Evolutionary conservation across 78 protist genomes (phyloP), one percentile per base, ranked within the genome.

Genomic region (Salpingoeca rosetta): DNA sequence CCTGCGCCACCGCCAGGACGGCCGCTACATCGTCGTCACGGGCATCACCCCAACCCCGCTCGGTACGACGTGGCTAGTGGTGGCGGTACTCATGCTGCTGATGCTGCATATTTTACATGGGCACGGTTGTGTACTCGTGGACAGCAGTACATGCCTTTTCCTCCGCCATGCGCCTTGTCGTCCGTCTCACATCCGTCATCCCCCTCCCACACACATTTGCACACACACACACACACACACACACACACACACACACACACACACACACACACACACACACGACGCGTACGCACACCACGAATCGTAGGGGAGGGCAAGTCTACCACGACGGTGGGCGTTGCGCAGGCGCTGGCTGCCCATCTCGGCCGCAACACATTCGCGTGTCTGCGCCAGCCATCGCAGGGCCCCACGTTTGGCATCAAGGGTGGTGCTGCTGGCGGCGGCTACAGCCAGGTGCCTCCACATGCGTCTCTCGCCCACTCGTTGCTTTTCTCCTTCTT

Each of bases 231-330:
- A 56, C 72, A 56, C 72, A 56, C 72, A 56, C 72, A 56, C 72
- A 56, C 72, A 35, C 40, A 73, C 41, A 78, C 81, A 78, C 81
- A 78, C 43, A 39, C 81, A 78, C 65, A 44, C 94, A 95, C 76
- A 95, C 86, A 72, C 99, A 99, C 25, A 97, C 99, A 0, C 98
- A 98, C 31, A 90, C 97, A 26, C 99, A n/a, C n/a, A n/a, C n/a
- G n/a, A n/a, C n/a, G n/a, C n/a, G n/a, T n/a, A n/a, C n/a, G n/a
- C n/a, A n/a, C n/a, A n/a, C n/a, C n/a, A n/a, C n/a, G n/a, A n/a
- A n/a, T n/a, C n/a, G n/a, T n/a, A n/a, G n/a, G 99, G 10, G 99
- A 98, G 83, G 99, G 99, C 44, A 96, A 96, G 90, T 87, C 92
- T 39, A 96, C 99, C 3, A 96, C 99, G 10, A 92, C 98, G 0